A percentile compares a stretch with the other conserved stretches of the same genome.
These are phyloP conservation scores for Yamadazyma sp. DNA, from an alignment of 1,139 yeast species.

Conservation along the genomic window DNA sequence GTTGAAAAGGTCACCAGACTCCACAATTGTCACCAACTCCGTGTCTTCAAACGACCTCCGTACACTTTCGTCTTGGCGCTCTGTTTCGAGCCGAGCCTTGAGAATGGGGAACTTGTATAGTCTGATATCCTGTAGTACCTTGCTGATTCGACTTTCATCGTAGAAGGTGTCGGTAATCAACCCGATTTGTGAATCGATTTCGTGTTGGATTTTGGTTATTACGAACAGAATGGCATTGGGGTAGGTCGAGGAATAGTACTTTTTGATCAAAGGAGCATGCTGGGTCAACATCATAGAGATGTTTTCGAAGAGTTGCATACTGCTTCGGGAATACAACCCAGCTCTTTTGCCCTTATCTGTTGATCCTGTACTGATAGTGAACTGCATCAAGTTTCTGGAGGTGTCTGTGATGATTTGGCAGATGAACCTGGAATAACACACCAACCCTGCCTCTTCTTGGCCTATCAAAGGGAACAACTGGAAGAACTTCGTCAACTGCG, in stretches of 20 bases:
- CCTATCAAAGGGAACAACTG: conserved; percentile 86
- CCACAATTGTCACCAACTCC: conserved; percentile 40
- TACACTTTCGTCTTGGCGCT: conserved; percentile 12
- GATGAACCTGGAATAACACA: conserved; percentile 80
- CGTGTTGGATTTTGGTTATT: conserved; percentile 73
- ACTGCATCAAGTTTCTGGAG: conserved; percentile 57
- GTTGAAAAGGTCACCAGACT: conserved; percentile 56
- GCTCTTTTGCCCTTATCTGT: conserved; percentile 32
- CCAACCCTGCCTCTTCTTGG: conserved; percentile 68
- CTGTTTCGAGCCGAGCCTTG: conserved; percentile 20
- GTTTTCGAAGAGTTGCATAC: conserved; percentile 78
- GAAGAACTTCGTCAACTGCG: conserved; percentile 72
- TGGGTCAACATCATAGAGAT: conserved; percentile 83
- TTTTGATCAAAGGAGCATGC: conserved; percentile 76
- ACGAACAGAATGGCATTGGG: conserved; percentile 64
- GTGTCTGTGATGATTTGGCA: conserved; percentile 83
- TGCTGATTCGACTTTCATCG: conserved; percentile 65
- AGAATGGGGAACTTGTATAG: conserved; percentile 55
- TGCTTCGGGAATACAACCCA: conserved; percentile 64
- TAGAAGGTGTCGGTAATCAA: conserved; percentile 83
- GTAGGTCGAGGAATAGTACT: conserved; percentile 59
- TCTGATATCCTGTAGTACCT: conserved; percentile 55
- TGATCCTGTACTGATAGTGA: conserved; percentile 20
- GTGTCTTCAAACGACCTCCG: conserved; percentile 20
- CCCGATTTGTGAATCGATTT: conserved; percentile 89